Evolutionary conservation across 2,329 filamentous ascomycete species (phyloP).

Genomic region (Aquanectria penicillioides): DNA sequence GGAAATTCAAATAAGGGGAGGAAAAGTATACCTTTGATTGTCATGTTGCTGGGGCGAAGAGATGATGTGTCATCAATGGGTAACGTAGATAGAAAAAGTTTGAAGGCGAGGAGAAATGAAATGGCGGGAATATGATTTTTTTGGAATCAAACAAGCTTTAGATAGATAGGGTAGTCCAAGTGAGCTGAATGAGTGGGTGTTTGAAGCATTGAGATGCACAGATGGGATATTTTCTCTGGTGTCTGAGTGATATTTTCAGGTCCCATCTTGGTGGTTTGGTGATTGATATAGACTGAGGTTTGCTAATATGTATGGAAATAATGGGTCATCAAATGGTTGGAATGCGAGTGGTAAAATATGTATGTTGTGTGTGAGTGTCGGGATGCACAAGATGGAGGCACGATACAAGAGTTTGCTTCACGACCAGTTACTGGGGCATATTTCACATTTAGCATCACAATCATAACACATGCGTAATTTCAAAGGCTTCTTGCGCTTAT

Average conservation of each 20-base stretch:
- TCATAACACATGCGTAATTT: no score
- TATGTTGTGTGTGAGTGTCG: not conserved
- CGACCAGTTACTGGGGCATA: no score
- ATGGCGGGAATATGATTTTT: constrained; percentile 8
- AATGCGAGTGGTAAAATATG: no score
- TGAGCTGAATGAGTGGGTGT: constrained; percentile 15
- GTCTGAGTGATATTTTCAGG: no score
- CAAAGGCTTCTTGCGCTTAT: no score
- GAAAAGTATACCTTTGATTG: constrained; percentile 29
- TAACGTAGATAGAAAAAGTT: constrained; percentile 20
- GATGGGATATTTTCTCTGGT: no score
- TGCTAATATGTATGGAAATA: no score
- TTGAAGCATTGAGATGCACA: constrained; percentile 9
- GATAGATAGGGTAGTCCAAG: constrained; percentile 21
- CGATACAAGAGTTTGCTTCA: no score
- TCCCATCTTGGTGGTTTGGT: not conserved
- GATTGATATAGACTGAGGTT: no score
- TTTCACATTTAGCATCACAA: no score
- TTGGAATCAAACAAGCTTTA: constrained; percentile 14
- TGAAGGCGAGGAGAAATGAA: constrained; percentile 1
- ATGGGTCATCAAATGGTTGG: no score
- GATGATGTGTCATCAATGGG: constrained; percentile 9
- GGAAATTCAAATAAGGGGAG: constrained; percentile 14
- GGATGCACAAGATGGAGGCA: not conserved
- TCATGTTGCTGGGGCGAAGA: constrained; percentile 17